Percentiles rank a stretch among this genome's conserved stretches.
These are phyloP conservation scores for Phaeodactylum tricornutum DNA, from an alignment of 108 stramenopile species.

Conservation along the genomic window DNA sequence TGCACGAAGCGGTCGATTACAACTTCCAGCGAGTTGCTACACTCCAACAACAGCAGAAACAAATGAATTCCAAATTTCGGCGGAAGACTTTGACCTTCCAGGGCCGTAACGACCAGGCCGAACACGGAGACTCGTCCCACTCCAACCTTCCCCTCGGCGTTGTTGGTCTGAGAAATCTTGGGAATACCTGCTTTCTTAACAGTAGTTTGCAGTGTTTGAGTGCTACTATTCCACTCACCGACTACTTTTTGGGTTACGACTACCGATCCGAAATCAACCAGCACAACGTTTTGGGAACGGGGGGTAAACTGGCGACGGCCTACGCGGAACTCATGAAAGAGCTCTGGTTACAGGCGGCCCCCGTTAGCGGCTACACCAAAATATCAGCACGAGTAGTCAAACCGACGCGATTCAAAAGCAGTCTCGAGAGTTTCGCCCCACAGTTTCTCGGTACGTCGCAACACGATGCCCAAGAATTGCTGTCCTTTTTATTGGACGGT, in stretches of 20 bases:
- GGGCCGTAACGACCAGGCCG: too few relatives aligned
- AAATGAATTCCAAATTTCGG: too few relatives aligned
- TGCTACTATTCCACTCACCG: slow-evolving; percentile 80
- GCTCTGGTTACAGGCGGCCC: slow-evolving; percentile 60
- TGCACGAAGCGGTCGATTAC: too few relatives aligned
- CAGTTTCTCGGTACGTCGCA: slow-evolving; percentile 86
- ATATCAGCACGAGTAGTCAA: too few relatives aligned
- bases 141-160: slow-evolving; percentile 57
- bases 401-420: slow-evolving; percentile 57
- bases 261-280: slow-evolving; percentile 80
- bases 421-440: slow-evolving; percentile 64
- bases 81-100: too few relatives aligned
- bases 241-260: slow-evolving; percentile 83
- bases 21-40: too few relatives aligned
- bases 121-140: too few relatives aligned
- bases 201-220: slow-evolving; percentile 83
- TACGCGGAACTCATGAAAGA: slow-evolving; percentile 77
- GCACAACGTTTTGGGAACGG: slow-evolving; percentile 75
- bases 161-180: slow-evolving; percentile 89
- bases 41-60: too few relatives aligned
- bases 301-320: slow-evolving; percentile 66
- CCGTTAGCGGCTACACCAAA: too few relatives aligned
- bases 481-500: slow-evolving; percentile 80
- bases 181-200: slow-evolving; percentile 97
- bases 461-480: slow-evolving; percentile 91